These are phyloP conservation scores for Microdochium bolleyi DNA, from an alignment of 2,329 filamentous ascomycete genomes.

Conservation along the genomic window DNA sequence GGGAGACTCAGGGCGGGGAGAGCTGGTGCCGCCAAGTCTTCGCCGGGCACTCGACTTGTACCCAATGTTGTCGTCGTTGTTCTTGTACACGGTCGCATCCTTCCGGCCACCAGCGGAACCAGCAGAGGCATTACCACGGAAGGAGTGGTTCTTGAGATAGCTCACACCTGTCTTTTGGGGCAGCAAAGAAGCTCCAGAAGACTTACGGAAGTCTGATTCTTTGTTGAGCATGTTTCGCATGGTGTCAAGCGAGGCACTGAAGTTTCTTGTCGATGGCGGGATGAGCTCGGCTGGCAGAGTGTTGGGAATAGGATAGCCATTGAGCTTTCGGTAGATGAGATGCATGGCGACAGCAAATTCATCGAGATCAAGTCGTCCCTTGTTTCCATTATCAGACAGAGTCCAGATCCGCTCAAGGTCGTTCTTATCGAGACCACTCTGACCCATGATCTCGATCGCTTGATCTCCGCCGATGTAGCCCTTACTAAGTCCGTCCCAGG, in stretches of 20 bases:
- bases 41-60: conserved; percentile 92
- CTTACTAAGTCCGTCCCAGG: conserved; percentile 92
- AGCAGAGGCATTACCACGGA: conserved; percentile 53
- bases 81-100: conserved; percentile 93
- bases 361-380: conserved; percentile 87
- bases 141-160: conserved; percentile 93
- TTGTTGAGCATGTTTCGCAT: conserved; percentile 84
- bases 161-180: conserved; percentile 97
- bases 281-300: conserved; percentile 86
- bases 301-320: conserved; percentile 86
- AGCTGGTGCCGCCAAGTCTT: conserved; percentile 63
- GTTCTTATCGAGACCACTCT: conserved; percentile 84
- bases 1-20: conserved; percentile 73
- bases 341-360: conserved; percentile 99
- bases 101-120: conserved; percentile 61
- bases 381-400: conserved; percentile 85
- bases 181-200: conserved; percentile 79
- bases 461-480: conserved; percentile 88
- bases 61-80: conserved; percentile 86
- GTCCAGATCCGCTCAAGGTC: conserved; percentile 95
- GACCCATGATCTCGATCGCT: conserved; percentile 93
- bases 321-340: conserved; percentile 93
- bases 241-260: conserved; percentile 86
- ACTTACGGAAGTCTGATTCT: conserved; percentile 85
- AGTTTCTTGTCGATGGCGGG: conserved; percentile 87